These are phyloP conservation scores for Microdochium nivale DNA, from an alignment of 2,329 filamentous ascomycete genomes.

Conservation along the genomic window DNA sequence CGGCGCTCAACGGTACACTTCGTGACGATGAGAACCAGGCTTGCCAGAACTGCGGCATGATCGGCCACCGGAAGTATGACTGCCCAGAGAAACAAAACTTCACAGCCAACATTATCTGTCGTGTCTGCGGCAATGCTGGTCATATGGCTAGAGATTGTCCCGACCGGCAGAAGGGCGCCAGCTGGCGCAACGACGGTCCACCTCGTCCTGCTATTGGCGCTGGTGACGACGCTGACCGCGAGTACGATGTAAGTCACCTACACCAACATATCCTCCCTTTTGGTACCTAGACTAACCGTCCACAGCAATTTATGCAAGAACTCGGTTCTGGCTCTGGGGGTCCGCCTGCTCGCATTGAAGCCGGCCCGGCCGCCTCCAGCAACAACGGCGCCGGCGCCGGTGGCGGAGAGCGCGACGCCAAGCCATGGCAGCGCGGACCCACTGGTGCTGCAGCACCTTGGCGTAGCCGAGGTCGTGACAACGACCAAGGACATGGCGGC, in stretches of 20 bases:
- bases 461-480: slow-evolving; percentile 48
- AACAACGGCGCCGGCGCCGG: too few species aligned
- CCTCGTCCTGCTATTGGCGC: slow-evolving; percentile 55
- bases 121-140: slow-evolving; percentile 93
- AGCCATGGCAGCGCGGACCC: slow-evolving; percentile 83
- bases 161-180: slow-evolving; percentile 80
- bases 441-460: slow-evolving; percentile 81
- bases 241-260: slow-evolving; percentile 72
- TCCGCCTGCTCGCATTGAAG: slow-evolving; percentile 77
- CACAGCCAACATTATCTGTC: slow-evolving; percentile 98
- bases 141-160: slow-evolving; percentile 98
- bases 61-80: slow-evolving; percentile 97
- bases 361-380: slow-evolving; percentile 60
- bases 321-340: slow-evolving; percentile 65
- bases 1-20: slow-evolving; percentile 95
- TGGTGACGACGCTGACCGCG: slow-evolving; percentile 81
- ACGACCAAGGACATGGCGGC: slow-evolving; percentile 23
- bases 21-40: slow-evolving; percentile 99
- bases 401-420: slow-evolving; percentile 50
- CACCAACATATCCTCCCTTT: neutral
- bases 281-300: slow-evolving; percentile 29
- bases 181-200: slow-evolving; percentile 73
- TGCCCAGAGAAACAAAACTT: slow-evolving; percentile 97
- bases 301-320: slow-evolving; percentile 92
- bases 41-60: slow-evolving; percentile 98